Evolutionary conservation across 805 yeast genomes (phyloP), one percentile per base, ranked within the genome.

Genomic region (Candida dajiaensis): DNA sequence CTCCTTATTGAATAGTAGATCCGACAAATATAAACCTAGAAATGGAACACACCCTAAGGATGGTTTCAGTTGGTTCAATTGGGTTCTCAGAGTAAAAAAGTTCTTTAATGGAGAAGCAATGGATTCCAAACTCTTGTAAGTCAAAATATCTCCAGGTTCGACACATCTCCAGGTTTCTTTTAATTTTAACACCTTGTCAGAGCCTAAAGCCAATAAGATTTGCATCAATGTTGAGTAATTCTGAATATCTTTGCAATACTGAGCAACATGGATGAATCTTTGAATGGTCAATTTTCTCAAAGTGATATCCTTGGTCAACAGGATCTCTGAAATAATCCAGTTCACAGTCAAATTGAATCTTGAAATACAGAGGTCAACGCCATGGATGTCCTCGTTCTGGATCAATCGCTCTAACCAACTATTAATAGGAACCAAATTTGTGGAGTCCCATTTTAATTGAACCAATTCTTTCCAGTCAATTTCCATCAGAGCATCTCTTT

Each of bases 401-500:
- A 81, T 76, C 45, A 90, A 69, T 29, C 87, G 72, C 51, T 80
- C 84, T 23, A 89, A 67, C 99, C 99, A 94, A 57, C 94, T 86
- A 52, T 80, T 81, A 20, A 81, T 82, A 1, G 89, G 84, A 1
- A 74, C 76, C 41, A 85, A 63, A 31, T 80, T 78, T 48, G 77
- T 76, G 2, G 62, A 58, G 44, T 79, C 77, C 89, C 96, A 85
- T 42, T 79, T 74, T 51, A 86, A 67, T 51, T 88, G 90, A 38
- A 90, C 73, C 39, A 92, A 72, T 54, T 89, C 96, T 56, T 81
- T 83, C 97, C 98, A 92, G 63, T 92, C 97, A 36, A 94, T 76
- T 57, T 89, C 96, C 44, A 79, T 74, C 20, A 90, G 65, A 38
- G 89, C 77, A 63, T 94, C 98, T 44, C 81, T 73, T 63, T 94